Base-by-base conservation (phyloP, 495 filamentous ascomycete species). In the Cercophora samala region DNA sequence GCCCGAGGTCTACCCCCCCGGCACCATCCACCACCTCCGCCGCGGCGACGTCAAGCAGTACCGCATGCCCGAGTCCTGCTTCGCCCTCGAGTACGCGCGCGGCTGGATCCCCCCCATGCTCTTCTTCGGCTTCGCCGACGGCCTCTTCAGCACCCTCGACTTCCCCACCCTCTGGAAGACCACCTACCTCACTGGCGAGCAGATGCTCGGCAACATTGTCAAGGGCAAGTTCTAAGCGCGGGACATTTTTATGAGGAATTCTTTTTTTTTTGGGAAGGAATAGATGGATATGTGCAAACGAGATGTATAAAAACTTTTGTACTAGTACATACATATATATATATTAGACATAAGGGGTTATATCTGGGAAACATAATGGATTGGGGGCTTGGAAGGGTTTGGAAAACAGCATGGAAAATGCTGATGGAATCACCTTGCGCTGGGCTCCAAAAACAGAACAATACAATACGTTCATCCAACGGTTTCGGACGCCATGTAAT, bases 101-200 rank as follows among this genome's bases (percentile, higher is more conserved):
- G 92, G 92, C 71, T 95, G 91, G 90, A 93, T 96, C 77, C 92
- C 92, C 62, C 89, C 89, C 67, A 95, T 96, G 92, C 80, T 96
- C 26, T 87, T 89, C 77, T 95, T 96, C 78, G 92, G 92, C 19
- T 93, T 88, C 74, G 89, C 91, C 69, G 92, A 95, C 81, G 87
- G 84, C 65, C 82, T 94, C 66, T 85, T 82, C 60, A 90, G 87
- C 74, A 93, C 90, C 5, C 81, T 93, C 63, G 91, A 95, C 74
- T 82, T 93, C 76, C 85, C 83, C 5, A 94, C 91, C 23, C 76
- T 96, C 68, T 94, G 90, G 90, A 85, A 86, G 67, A 96, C 89
- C 19, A 84, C 84, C 26, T 82, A 79, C 68, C 79, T 93, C 56
- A 96, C 91, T 1, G 90, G 75, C 8, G 78, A 86, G 37, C 86